phyloP scores from a whole-genome alignment of 345 rosid genomes.

The Gossypium raimondii region DNA sequence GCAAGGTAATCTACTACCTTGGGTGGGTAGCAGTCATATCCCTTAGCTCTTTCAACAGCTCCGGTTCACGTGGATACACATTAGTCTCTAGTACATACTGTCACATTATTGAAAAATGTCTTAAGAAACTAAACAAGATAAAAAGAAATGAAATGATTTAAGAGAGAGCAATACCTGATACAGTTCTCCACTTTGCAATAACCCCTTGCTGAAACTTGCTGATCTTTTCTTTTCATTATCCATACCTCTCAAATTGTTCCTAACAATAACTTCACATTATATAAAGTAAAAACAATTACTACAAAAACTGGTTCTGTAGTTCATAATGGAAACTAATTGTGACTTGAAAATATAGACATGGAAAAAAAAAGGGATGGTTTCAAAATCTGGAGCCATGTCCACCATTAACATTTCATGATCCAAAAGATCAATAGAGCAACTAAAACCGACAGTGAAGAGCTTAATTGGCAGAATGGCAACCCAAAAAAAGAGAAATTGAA shows the following conservation, averaged over 20 bases:
- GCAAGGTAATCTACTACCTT: constrained; percentile 7
- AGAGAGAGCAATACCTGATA: constrained; percentile 34
- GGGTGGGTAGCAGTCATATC: constrained; percentile 51
- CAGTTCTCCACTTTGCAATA: constrained; percentile 47
- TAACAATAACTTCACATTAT: neutral
- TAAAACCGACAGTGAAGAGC: neutral
- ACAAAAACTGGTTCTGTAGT: no score
- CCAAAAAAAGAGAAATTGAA: no score
- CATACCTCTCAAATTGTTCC: constrained; percentile 20
- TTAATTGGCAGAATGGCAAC: no score
- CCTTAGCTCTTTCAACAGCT: constrained; percentile 61
- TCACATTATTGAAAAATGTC: neutral
- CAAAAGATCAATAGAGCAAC: neutral
- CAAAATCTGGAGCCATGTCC: neutral
- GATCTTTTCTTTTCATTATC: constrained; percentile 21
- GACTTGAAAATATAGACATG: neutral
- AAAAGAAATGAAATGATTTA: neutral
- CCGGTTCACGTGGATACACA: constrained; percentile 67
- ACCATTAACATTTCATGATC: neutral
- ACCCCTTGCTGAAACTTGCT: constrained; percentile 26
- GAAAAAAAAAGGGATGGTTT: neutral
- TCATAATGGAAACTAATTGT: neutral
- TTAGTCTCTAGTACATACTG: constrained; percentile 69
- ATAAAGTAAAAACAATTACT: neutral
- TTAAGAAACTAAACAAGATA: neutral